Conservation (phyloP, 306 rosid genomes). For the Prunus armeniaca region DNA sequence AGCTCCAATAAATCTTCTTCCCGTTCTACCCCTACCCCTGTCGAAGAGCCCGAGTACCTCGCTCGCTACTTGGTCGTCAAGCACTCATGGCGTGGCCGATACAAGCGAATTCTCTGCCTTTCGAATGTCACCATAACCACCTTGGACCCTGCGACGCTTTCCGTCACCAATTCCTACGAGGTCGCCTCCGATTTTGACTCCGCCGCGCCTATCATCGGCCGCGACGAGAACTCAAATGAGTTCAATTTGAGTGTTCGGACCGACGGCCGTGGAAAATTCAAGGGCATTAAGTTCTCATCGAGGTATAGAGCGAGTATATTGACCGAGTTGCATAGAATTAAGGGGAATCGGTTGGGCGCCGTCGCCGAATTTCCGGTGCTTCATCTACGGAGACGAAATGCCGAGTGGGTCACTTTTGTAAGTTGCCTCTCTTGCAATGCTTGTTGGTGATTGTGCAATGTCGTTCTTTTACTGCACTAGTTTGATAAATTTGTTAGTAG, state of each 20-base stretch:
- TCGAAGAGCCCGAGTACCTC: conserved; percentile 88
- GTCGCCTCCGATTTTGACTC: conserved; percentile 68
- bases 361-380: conserved; percentile 89
- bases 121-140: conserved; percentile 61
- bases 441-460: conserved; percentile 6
- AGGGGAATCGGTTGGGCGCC: conserved; percentile 68
- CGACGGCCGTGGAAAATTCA: conserved; percentile 94
- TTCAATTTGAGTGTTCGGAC: conserved; percentile 76
- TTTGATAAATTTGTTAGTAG: background rate
- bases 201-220: conserved; percentile 65
- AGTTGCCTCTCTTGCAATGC: conserved; percentile 31
- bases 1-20: conserved; percentile 18
- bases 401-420: conserved; percentile 88
- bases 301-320: conserved; percentile 79
- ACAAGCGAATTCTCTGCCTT: conserved; percentile 84
- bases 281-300: conserved; percentile 77
- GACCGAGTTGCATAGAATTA: conserved; percentile 80
- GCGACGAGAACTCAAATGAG: conserved; percentile 82
- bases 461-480: background rate
- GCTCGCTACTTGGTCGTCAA: conserved; percentile 80
- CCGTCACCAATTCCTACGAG: conserved; percentile 78
- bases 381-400: conserved; percentile 76
- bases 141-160: conserved; percentile 81
- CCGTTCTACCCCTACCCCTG: conserved; percentile 30
- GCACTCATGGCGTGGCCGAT: conserved; percentile 99